phyloP scores from a whole-genome alignment of 257 asterid genomes.

The Fraxinus anomala region DNA sequence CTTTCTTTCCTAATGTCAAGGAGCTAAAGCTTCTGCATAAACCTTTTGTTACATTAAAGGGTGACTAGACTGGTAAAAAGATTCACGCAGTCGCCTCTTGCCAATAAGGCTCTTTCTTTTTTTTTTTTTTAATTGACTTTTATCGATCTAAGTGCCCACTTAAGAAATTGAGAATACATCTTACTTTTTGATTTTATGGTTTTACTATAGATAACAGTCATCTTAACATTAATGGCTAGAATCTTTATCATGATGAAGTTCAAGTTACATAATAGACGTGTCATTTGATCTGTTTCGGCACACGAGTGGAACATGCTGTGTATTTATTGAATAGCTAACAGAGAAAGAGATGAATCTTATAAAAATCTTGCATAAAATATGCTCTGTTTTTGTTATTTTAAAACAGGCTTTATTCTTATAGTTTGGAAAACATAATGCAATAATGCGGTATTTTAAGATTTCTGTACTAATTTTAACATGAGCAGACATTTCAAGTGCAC shows the following conservation, averaged over 20 bases:
- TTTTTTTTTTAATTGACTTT: no score
- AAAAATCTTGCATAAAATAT: not conserved
- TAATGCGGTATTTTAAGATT: no score
- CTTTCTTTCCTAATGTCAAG: constrained; percentile 6
- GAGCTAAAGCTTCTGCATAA: not conserved
- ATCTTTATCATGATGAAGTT: not conserved
- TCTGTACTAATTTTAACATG: no score
- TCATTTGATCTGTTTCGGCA: not conserved
- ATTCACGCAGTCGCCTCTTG: not conserved
- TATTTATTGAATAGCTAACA: constrained; percentile 2
- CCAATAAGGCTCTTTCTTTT: no score
- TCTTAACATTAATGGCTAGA: not conserved
- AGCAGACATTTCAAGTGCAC: not conserved
- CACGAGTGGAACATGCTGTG: constrained; percentile 7
- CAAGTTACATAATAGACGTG: not conserved
- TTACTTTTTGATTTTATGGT: no score
- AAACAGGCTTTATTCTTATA: no score
- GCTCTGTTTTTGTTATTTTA: not conserved
- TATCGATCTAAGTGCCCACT: not conserved
- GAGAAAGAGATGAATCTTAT: not conserved
- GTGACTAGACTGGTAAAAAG: not conserved
- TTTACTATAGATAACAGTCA: not conserved
- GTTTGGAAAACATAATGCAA: no score
- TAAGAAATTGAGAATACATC: not conserved
- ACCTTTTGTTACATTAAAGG: not conserved